phyloP scores from a whole-genome alignment of 2,329 filamentous ascomycete species.

The Aureobasidium sp. region DNA sequence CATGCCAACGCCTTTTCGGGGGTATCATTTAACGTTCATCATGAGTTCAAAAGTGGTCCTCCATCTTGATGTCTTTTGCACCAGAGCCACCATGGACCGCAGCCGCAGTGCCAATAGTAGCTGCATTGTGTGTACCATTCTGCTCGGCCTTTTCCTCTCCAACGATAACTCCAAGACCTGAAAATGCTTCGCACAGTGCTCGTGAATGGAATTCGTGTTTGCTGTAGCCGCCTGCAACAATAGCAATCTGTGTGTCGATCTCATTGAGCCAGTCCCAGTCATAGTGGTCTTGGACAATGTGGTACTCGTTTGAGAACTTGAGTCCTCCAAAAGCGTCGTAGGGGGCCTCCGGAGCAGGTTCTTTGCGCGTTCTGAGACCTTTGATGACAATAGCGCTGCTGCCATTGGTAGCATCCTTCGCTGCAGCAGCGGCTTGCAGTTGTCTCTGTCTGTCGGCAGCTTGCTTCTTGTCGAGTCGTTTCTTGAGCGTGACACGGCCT shows the following conservation, averaged over 20 bases:
- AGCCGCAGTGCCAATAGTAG: constrained; percentile 23
- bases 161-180: constrained; percentile 80
- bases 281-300: constrained; percentile 62
- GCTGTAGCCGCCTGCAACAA: constrained; percentile 75
- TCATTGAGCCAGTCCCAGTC: constrained; percentile 66
- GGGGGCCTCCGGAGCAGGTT: constrained; percentile 59
- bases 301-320: constrained; percentile 57
- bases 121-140: constrained; percentile 32
- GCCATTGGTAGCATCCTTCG: constrained; percentile 23
- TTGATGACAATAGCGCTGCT: constrained; percentile 56
- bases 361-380: constrained; percentile 62
- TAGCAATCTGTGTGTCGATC: constrained; percentile 57
- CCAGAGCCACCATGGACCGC: constrained; percentile 43
- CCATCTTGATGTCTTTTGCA: constrained; percentile 48
- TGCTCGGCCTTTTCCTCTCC: constrained; percentile 57
- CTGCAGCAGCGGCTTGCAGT: constrained; percentile 38
- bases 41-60: constrained; percentile 32
- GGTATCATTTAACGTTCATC: constrained; percentile 18
- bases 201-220: constrained; percentile 73
- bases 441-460: constrained; percentile 35
- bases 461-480: constrained; percentile 57
- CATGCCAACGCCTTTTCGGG: constrained; percentile 8
- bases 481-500: constrained; percentile 61
- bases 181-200: constrained; percentile 81
- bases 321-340: constrained; percentile 87